Percentiles rank a stretch among this genome's conserved stretches.
Evolutionary conservation across 1,284 basidiomycete genomes (phyloP).

Genomic region (Tilletia setariae): DNA sequence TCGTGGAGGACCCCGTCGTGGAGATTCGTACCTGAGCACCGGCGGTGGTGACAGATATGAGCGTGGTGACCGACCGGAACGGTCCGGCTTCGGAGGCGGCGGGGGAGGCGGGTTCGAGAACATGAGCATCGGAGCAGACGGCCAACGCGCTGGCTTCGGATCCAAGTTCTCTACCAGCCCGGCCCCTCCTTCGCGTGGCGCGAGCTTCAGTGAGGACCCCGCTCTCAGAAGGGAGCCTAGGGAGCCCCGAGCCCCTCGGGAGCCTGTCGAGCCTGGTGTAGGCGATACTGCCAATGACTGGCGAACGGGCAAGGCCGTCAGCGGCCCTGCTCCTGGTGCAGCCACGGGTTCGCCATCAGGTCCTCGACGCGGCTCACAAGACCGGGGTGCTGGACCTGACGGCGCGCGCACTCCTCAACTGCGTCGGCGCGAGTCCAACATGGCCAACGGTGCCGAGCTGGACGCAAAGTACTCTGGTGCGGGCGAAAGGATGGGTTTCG

Average conservation of each 20-base stretch:
- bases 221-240: background rate
- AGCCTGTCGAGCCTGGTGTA: conserved; percentile 39
- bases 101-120: conserved; percentile 38
- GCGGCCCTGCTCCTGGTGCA: conserved; percentile 17
- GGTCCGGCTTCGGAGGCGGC: conserved; percentile 20
- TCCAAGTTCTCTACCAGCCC: conserved; percentile 32
- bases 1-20: conserved; percentile 2
- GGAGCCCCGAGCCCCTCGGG: background rate
- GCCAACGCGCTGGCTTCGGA: conserved; percentile 49
- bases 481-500: conserved; percentile 47
- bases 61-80: background rate
- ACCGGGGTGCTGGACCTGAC: background rate
- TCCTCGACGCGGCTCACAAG: background rate
- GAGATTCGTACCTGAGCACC: conserved; percentile 7
- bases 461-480: conserved; percentile 41
- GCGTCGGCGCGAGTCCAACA: conserved; percentile 19
- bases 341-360: background rate
- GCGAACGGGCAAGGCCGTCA: conserved; percentile 51
- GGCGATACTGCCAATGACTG: conserved; percentile 48
- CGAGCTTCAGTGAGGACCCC: conserved; percentile 13
- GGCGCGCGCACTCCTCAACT: conserved; percentile 20
- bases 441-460: conserved; percentile 32
- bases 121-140: conserved; percentile 44
- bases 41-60: background rate
- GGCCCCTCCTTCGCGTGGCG: conserved; percentile 24